Base-by-base conservation (phyloP, 2,329 filamentous ascomycete species). In the Cercospora sp. region DNA sequence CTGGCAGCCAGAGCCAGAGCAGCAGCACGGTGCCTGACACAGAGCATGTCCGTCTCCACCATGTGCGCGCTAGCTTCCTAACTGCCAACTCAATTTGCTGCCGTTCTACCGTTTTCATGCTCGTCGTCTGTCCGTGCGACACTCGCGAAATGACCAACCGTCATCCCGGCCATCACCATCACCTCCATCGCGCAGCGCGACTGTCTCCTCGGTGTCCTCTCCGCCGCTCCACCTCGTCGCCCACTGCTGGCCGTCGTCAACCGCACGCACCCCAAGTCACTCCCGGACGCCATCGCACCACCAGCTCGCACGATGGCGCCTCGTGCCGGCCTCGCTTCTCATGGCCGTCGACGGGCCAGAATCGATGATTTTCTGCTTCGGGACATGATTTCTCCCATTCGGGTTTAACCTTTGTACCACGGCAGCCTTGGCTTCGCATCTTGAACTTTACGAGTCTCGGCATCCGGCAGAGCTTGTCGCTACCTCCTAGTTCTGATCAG, bases 51-150 rank as follows among this genome's bases (percentile, higher is more conserved):
- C 53, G 53, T 58, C 53, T 58, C 53, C 53, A 58, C 53, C 53
- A 12, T 33, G 53, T 16, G 53, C 53, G 53, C 53, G 30, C 53
- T 28, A 58, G 53, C 53, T 33, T 33, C 30, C 23, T 16, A 28
- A 13, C 53, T 20, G 53, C 53, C 53, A 58, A 58, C 53, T 58
- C 53, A 58, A 58, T 58, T 31, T 58, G 53, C 53, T 58, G 53
- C 53, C 53, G 53, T 16, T 16, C 53, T 58, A 23, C 30, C 53
- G 26, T 33, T 30, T 58, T 18, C 53, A 33, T 58, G 53, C 53
- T 57, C 10, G 53, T 31, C 23, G 53, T 31, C 23, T n/a, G 53
- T 31, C 53, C 53, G 53, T 57, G 53, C 53, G 23, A 28, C 53
- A 8, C 10, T 58, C 26, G 53, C 53, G 53, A 58, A 58, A 58